Base-by-base conservation (phyloP, 148 eudicot genomes). In the Limonium bicolor region DNA sequence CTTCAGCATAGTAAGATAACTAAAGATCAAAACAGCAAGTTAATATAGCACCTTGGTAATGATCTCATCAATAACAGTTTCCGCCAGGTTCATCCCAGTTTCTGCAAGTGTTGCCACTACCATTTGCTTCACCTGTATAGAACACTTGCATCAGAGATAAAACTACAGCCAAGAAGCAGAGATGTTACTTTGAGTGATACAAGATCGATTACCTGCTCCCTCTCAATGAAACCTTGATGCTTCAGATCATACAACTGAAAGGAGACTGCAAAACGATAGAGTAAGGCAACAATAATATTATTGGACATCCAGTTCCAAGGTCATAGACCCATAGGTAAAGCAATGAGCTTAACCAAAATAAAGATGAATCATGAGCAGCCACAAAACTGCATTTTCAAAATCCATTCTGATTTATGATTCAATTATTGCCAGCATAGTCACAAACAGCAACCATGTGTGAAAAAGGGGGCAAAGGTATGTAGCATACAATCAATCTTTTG, bases 51-150 rank as follows among this genome's bases (percentile, higher is more conserved):
- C 96, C 96, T 81, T 86, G 55, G 78, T 80, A 34, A 86, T 86
- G 53, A 86, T 86, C 55, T 82, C 82, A 62, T 86, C 96, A 30
- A 86, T 72, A 24, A 86, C 86, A 59, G 70, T 71, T 30, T 86
- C 93, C 17, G 93, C 77, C 25, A 86, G 96, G 59, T 86, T 86
- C 96, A 86, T 86, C 27, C 93, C 96, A 41, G 93, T 77, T 71
- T 86, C 96, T 46, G 93, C 93, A 55, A 86, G 69, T 38, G 96
- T 86, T 25, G 96, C 96, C 48, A 80, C 96, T 23, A 81, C 93
- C 96, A 86, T 86, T 71, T 86, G 92, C 66, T 86, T 86, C 56
- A 86, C 93, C 96, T 81, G 36, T 26, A 32, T 19, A 41, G 15
- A 52, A 33, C 4, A 17, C 14, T n/a, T 38, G 5, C 8, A 28